phyloP scores from a whole-genome alignment of 192 early-diverging fungal species.

The Backusella luteola region DNA sequence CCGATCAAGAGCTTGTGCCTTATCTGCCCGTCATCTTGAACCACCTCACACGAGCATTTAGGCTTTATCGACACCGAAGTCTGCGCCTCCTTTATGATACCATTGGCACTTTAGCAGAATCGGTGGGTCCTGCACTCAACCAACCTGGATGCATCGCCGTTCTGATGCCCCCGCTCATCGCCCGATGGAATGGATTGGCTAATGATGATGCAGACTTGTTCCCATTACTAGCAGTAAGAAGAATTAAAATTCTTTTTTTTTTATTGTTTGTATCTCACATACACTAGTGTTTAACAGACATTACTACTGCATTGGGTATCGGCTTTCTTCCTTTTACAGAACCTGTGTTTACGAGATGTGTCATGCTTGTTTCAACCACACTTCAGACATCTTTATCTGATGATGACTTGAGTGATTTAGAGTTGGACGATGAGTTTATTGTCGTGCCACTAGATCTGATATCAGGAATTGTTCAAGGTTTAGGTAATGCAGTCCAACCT shows the following conservation, averaged over 20 bases:
- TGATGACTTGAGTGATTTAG: constrained; percentile 40
- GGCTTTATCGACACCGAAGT: constrained; percentile 92
- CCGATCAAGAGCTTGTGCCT: constrained; percentile 69
- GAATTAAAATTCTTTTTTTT: neutral
- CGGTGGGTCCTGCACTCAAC: constrained; percentile 79
- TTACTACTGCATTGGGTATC: constrained; percentile 80
- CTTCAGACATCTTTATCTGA: constrained; percentile 56
- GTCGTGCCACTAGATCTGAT: constrained; percentile 94
- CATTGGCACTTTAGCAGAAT: constrained; percentile 92
- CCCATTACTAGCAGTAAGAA: constrained; percentile 79
- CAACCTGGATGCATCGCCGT: constrained; percentile 74
- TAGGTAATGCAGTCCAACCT: constrained; percentile 70
- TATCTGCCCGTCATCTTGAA: constrained; percentile 85
- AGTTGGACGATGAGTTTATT: constrained; percentile 92
- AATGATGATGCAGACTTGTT: constrained; percentile 91
- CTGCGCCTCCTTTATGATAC: constrained; percentile 94
- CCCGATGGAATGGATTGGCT: constrained; percentile 77
- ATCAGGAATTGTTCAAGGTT: constrained; percentile 88
- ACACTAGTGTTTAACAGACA: constrained; percentile 33
- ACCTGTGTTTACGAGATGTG: constrained; percentile 83
- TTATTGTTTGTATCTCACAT: neutral
- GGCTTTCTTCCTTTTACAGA: constrained; percentile 86
- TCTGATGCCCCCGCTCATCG: constrained; percentile 86
- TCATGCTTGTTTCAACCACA: constrained; percentile 80
- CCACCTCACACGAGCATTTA: constrained; percentile 77